A percentile compares a stretch with the other conserved stretches of the same genome.
These are phyloP conservation scores for Eimeria acervulina DNA, from an alignment of 169 alveolate genomes.

Conservation along the genomic window DNA sequence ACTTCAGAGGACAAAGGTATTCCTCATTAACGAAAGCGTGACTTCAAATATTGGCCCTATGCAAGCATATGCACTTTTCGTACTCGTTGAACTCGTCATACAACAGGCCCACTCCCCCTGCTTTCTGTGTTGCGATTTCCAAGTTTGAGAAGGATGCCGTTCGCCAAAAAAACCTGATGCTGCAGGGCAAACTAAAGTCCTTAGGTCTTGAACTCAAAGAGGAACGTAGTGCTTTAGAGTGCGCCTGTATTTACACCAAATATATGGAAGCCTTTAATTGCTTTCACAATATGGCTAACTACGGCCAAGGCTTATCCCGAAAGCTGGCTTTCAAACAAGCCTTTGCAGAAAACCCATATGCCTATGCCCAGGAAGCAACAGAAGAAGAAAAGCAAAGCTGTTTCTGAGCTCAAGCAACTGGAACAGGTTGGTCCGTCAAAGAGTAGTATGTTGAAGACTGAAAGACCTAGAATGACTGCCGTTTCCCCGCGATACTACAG, in stretches of 20 bases:
- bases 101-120: neutral
- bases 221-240: constrained; percentile 78
- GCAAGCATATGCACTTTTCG: neutral
- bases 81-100: neutral
- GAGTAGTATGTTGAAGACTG: too few species aligned
- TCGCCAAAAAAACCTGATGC: constrained; percentile 76
- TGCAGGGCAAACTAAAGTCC: constrained; percentile 63
- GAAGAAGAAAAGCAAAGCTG: constrained; percentile 17
- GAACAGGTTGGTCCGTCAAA: constrained; percentile 65
- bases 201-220: constrained; percentile 74
- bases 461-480: neutral
- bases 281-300: neutral
- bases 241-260: neutral
- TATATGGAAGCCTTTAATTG: neutral
- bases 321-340: neutral
- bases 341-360: neutral
- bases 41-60: neutral
- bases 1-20: constrained; percentile 82
- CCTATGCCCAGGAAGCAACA: constrained; percentile 73
- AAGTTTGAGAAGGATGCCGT: constrained; percentile 78
- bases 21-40: neutral
- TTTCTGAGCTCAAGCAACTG: constrained; percentile 57
- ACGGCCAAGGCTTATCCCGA: neutral
- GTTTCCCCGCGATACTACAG: neutral
- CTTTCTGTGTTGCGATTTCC: neutral